Base-by-base conservation (phyloP, 179 eudicot genomes). In the Pouteria campechiana region DNA sequence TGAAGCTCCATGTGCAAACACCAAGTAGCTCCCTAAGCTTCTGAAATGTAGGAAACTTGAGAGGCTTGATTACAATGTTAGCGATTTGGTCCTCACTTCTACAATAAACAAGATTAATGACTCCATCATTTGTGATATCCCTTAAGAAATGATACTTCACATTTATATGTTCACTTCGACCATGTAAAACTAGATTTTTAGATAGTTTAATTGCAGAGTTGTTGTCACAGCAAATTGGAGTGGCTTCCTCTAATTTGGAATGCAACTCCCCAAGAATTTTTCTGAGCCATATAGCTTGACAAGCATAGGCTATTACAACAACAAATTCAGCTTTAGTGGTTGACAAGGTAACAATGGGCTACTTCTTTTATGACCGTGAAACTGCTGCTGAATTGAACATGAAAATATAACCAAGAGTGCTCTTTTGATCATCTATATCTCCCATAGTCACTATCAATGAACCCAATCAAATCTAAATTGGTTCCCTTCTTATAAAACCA, bases 41-140 rank as follows among this genome's bases (percentile, higher is more conserved):
- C n/a, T n/a, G n/a, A n/a, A n/a, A n/a, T n/a, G n/a, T n/a, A n/a
- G n/a, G n/a, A n/a, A n/a, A n/a, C 30, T 41, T 41, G 11, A 41
- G 30, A 6, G 30, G 11, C 17, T 41, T 41, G 7, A 34, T 53
- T 0, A 53, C 11, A 1, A 41, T 53, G 12, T 53, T 49, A 1
- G 41, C 49, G 9, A 33, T 17, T 24, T 53, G 42, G n/a, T 53
- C 58, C 34, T 31, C 45, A 32, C 25, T 33, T 10, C 34, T 24
- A 15, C 41, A 53, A 20, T 17, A 42, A 1, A 30, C 11, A 1
- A 33, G 19, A n/a, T 53, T 37, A 32, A 53, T 42, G 3, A 8
- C 17, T 17, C 37, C 50, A 45, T 45, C 37, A 3, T 44, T 44
- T 16, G 8, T 28, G 9, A 28, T 21, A 44, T 44, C 36, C 0